These are phyloP conservation scores for Globisporangium iwayamae DNA, from an alignment of 352 stramenopile genomes.

Conservation along the genomic window DNA sequence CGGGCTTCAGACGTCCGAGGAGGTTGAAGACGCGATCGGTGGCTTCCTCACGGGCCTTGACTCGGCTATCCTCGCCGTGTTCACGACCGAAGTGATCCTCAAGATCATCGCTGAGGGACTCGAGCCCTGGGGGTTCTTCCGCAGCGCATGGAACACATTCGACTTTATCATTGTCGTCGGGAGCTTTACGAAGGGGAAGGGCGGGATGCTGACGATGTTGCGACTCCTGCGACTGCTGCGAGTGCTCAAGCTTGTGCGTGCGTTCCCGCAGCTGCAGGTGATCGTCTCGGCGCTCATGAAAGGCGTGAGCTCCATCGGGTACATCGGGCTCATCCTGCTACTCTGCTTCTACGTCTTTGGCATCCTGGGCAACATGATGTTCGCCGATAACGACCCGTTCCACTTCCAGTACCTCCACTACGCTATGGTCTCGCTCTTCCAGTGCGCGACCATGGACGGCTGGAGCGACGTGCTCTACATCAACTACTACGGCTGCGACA, in stretches of 20 bases:
- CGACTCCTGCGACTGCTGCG: constrained; percentile 76
- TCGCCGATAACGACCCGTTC: constrained; percentile 84
- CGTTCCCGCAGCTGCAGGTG: constrained; percentile 85
- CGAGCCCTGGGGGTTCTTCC: constrained; percentile 77
- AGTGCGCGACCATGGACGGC: constrained; percentile 83
- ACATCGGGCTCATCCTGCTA: constrained; percentile 88
- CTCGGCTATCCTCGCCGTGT: constrained; percentile 65
- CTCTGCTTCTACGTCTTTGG: constrained; percentile 91
- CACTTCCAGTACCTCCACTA: constrained; percentile 87
- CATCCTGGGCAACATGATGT: constrained; percentile 90
- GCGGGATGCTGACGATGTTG: constrained; percentile 82
- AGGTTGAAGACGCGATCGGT: constrained; percentile 47
- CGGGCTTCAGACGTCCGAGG: constrained; percentile 66
- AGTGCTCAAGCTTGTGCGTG: constrained; percentile 85
- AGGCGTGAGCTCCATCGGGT: constrained; percentile 82
- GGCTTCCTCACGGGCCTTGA: constrained; percentile 47
- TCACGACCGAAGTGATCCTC: constrained; percentile 70
- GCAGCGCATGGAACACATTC: constrained; percentile 75
- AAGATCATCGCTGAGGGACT: constrained; percentile 78
- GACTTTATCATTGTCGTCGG: constrained; percentile 85
- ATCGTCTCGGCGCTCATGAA: constrained; percentile 90
- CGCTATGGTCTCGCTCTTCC: constrained; percentile 89
- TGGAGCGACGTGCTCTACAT: constrained; percentile 91
- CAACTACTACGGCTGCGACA: constrained; percentile 87
- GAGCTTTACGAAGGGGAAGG: constrained; percentile 58